Evolutionary conservation across 305 asterid genomes (phyloP).

Genomic region (Plantago coronopus): DNA sequence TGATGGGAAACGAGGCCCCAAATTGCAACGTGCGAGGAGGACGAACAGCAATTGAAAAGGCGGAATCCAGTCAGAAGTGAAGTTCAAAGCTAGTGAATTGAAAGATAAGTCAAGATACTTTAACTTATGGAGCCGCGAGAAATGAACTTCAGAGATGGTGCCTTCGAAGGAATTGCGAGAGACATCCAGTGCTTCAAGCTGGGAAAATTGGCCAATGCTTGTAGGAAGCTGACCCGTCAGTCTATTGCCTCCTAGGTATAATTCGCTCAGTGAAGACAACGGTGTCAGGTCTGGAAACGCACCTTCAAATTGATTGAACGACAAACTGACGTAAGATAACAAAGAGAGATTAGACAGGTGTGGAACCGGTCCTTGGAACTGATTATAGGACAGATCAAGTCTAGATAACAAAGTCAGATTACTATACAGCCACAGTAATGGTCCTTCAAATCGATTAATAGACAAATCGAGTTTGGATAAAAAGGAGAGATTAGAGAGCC

Average conservation of each 20-base stretch:
- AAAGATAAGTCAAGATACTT: constrained; percentile 20
- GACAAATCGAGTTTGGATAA: neutral
- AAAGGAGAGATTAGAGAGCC: neutral
- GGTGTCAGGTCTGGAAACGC: constrained; percentile 2
- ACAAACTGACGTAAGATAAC: constrained; percentile 1
- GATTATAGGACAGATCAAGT: neutral
- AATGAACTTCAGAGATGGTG: constrained; percentile 3
- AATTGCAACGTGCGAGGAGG: constrained; percentile 19
- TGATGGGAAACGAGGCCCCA: constrained; percentile 17
- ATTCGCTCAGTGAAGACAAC: neutral
- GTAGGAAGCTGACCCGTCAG: no score
- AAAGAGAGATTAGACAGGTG: neutral
- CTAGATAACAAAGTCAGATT: no score
- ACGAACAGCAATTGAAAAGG: constrained; percentile 20
- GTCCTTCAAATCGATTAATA: no score
- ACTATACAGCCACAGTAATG: no score
- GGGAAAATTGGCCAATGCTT: neutral
- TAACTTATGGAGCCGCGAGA: constrained; percentile 11
- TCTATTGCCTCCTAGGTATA: no score
- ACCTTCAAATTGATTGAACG: constrained; percentile 29
- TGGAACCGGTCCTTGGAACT: neutral
- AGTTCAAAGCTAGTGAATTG: constrained; percentile 20
- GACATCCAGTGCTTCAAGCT: constrained; percentile 11
- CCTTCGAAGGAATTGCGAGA: constrained; percentile 13
- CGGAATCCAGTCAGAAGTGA: constrained; percentile 27